Conservation (phyloP, 2,329 filamentous ascomycete species). For the Aspergillus ustus region DNA sequence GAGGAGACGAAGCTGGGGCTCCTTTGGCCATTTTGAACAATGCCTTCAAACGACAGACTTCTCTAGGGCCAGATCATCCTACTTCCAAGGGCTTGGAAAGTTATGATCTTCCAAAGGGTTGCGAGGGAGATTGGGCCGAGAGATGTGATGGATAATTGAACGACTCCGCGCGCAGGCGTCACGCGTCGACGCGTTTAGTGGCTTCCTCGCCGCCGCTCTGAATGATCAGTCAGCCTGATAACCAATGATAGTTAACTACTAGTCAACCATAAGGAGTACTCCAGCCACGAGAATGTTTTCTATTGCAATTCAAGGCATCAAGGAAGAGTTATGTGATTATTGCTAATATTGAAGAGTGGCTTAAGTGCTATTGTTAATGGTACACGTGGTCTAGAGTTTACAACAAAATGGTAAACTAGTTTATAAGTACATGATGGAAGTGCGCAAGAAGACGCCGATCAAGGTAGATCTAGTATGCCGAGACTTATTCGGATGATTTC, state of each 20-base stretch:
- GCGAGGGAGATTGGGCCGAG: not conserved
- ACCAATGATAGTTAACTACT: not conserved
- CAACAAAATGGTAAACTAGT: conserved; percentile 19
- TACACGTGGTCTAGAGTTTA: conserved; percentile 18
- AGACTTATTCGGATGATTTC: conserved; percentile 1
- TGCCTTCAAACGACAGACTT: not conserved
- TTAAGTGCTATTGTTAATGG: conserved; percentile 13
- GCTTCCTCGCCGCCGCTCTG: conserved; percentile 18
- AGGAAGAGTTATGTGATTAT: not conserved
- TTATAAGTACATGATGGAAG: conserved; percentile 12
- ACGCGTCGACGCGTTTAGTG: conserved; percentile 48
- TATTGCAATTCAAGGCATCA: not conserved
- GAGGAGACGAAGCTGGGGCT: conserved; percentile 38
- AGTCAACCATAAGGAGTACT: not conserved
- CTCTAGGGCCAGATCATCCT: conserved; percentile 9
- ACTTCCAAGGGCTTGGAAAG: not conserved
- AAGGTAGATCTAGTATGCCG: not conserved
- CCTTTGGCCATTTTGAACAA: conserved; percentile 43
- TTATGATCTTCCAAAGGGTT: not conserved
- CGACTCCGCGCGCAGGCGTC: conserved; percentile 29
- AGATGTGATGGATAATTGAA: conserved; percentile 25
- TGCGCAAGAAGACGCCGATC: not conserved
- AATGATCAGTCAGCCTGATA: conserved; percentile 12
- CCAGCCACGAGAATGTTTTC: not conserved
- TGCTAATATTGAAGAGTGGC: not conserved